Base-by-base conservation (phyloP, 2,329 filamentous ascomycete genomes). In the Trichophyton rubrum region DNA sequence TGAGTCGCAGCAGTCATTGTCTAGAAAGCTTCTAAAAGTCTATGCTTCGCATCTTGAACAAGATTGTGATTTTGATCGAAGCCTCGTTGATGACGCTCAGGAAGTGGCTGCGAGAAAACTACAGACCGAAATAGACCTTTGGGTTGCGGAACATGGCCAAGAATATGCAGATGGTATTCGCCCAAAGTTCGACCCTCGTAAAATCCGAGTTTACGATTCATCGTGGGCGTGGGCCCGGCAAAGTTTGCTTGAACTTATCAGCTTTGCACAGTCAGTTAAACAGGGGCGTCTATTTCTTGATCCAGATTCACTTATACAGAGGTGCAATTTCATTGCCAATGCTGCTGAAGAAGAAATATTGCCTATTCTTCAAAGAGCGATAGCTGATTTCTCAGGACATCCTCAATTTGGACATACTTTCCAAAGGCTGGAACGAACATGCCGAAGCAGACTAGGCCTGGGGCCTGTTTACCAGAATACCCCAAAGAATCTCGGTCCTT, bases 211-310 rank as follows among this genome's bases (percentile, higher is more conserved):
- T 2, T 75, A 70, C 62, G 64, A 72, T 45, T 74, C 71, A 1
- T 71, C 64, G 59, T 75, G 73, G 73, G 74, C 73, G 58, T 73
- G 71, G 71, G 69, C 60, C 1, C 59, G 66, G 0, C 67, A 72
- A 60, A 70, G 70, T 45, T 35, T 66, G 8, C 13, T 3, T 72
- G 74, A 8, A 64, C 66, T 4, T 63, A 63, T 24, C 75, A 74
- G 1, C 76, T 76, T 56, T 72, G 70, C 7, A 40, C 15, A 11
- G 15, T 11, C 38, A 40, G 6, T 5, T 13, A 15, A 40, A 40
- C 38, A 15, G 11, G 15, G 38, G 1, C 11, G 15, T 40, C 11
- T 40, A 40, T 15, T 3, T 40, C 11, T 40, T 15, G 38, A 15
- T 15, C 38, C 38, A 40, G 38, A 40, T 3, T 3, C 15, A 15